phyloP scores from a whole-genome alignment of 2,329 filamentous ascomycete genomes.

The Scorias spongiosa region DNA sequence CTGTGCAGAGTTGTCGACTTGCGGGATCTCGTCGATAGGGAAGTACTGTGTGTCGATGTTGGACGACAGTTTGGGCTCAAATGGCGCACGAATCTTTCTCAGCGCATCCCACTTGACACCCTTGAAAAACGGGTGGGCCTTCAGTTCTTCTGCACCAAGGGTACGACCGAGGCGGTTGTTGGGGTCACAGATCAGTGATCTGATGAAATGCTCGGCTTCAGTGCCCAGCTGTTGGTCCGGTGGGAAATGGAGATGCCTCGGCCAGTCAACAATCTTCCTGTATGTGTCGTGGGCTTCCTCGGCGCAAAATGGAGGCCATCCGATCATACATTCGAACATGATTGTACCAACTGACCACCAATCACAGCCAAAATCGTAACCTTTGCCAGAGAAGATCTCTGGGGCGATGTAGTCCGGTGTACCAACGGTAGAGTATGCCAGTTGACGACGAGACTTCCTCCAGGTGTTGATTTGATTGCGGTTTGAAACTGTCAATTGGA shows the following conservation, averaged over 20 bases:
- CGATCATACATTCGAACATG: conserved; percentile 98
- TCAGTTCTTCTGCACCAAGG: conserved; percentile 79
- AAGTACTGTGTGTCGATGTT: conserved; percentile 97
- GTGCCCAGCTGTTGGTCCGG: conserved; percentile 79
- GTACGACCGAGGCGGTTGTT: conserved; percentile 77
- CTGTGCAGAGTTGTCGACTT: conserved; percentile 81
- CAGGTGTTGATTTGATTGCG: conserved; percentile 97
- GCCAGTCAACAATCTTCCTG: conserved; percentile 98
- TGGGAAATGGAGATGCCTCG: conserved; percentile 87
- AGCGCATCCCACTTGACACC: conserved; percentile 91
- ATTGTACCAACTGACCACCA: conserved; percentile 99
- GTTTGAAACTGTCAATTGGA: conserved; percentile 95
- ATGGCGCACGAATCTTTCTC: conserved; percentile 83
- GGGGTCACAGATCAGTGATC: conserved; percentile 70
- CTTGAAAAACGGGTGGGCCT: conserved; percentile 87
- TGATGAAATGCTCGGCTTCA: conserved; percentile 80
- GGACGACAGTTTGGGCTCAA: conserved; percentile 83
- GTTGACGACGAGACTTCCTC: conserved; percentile 85
- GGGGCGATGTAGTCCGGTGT: conserved; percentile 98
- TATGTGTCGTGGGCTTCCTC: conserved; percentile 97
- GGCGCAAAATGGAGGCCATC: conserved; percentile 97
- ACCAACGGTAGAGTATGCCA: conserved; percentile 96
- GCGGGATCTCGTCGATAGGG: conserved; percentile 95
- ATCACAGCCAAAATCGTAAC: conserved; percentile 93
- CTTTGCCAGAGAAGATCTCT: conserved; percentile 92